These are phyloP conservation scores for Canavalia ensiformis DNA, from an alignment of 306 rosid genomes.

Conservation along the genomic window DNA sequence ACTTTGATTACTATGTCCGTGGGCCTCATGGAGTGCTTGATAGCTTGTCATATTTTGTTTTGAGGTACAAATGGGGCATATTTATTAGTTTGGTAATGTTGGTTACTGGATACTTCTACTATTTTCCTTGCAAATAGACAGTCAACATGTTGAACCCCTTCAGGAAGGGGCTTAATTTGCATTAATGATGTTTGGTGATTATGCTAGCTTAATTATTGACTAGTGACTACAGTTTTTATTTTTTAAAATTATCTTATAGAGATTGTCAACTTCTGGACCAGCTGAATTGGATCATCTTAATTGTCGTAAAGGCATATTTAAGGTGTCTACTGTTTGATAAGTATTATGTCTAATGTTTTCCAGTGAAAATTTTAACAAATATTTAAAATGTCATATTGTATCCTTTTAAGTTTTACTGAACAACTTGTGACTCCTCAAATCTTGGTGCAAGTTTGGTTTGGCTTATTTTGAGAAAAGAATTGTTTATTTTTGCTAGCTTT, in stretches of 20 bases:
- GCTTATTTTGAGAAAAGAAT: too few species aligned
- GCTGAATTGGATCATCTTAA: slow-evolving; percentile 7
- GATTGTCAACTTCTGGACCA: neutral
- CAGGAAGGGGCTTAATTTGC: neutral
- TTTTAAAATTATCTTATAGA: neutral
- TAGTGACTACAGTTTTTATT: neutral
- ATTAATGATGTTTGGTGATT: slow-evolving; percentile 18
- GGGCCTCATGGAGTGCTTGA: slow-evolving; percentile 14
- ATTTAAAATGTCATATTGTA: neutral
- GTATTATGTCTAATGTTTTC: neutral
- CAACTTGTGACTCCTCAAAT: neutral
- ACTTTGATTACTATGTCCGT: slow-evolving; percentile 2
- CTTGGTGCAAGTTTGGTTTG: neutral
- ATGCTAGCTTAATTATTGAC: slow-evolving; percentile 2
- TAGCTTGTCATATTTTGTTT: slow-evolving; percentile 17
- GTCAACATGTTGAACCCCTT: slow-evolving; percentile 6
- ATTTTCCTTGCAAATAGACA: slow-evolving; percentile 4
- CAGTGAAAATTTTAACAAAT: neutral
- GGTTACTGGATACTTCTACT: neutral
- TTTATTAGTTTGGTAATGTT: slow-evolving; percentile 12
- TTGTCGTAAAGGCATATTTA: neutral
- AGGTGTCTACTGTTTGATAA: neutral
- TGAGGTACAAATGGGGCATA: neutral
- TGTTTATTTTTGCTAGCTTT: too few species aligned
- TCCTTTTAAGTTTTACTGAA: neutral